Evolutionary conservation across 306 rosid genomes (phyloP).

Genomic region (Gastrolobium villosum): DNA sequence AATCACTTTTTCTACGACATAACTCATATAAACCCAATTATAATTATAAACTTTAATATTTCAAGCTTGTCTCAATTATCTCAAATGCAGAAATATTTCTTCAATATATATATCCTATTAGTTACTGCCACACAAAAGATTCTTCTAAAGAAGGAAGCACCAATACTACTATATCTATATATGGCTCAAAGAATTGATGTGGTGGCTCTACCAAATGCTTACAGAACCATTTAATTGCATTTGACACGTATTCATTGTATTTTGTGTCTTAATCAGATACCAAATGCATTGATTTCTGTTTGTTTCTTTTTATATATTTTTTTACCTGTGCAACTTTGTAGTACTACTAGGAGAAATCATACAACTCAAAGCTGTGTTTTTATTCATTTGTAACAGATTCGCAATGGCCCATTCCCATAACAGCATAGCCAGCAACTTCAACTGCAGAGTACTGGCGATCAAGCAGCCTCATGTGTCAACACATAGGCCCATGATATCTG

Average conservation of each 20-base stretch:
- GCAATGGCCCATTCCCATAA: slow-evolving; percentile 61
- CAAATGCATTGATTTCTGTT: slow-evolving; percentile 17
- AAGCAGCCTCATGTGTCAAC: slow-evolving; percentile 50
- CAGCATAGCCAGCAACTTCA: slow-evolving; percentile 60
- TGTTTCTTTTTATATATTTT: not conserved
- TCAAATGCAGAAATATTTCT: too few species aligned
- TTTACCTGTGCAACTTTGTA: not conserved
- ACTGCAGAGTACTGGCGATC: slow-evolving; percentile 87
- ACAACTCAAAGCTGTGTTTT: slow-evolving; percentile 53
- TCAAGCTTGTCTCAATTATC: too few species aligned
- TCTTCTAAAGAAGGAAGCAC: not conserved
- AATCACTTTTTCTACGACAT: too few species aligned
- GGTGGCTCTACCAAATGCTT: slow-evolving; percentile 26
- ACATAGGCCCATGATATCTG: slow-evolving; percentile 42
- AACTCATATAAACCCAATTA: too few species aligned
- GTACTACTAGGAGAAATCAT: slow-evolving; percentile 17
- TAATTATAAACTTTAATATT: too few species aligned
- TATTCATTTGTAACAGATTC: slow-evolving; percentile 63
- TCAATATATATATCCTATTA: not conserved
- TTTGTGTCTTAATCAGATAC: slow-evolving; percentile 21
- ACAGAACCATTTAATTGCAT: slow-evolving; percentile 23
- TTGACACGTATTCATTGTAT: slow-evolving; percentile 29
- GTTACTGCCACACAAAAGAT: not conserved
- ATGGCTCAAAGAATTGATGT: not conserved
- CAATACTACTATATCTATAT: not conserved